Evolutionary conservation across 2,329 filamentous ascomycete genomes (phyloP), one percentile per base, ranked within the genome.

Genomic region (Penicillium palitans): DNA sequence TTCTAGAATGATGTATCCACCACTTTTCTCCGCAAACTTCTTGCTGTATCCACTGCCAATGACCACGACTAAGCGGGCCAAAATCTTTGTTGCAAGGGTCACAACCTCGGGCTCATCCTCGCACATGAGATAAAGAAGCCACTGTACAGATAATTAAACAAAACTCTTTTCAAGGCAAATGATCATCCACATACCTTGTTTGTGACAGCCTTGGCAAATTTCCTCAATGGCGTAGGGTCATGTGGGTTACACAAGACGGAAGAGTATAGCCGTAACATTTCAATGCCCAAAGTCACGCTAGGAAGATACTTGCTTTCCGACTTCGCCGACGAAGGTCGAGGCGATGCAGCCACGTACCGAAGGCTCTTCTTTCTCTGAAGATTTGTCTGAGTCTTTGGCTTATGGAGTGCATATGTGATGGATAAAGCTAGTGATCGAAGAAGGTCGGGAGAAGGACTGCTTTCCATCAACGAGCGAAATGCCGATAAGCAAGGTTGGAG

Each of bases 131-230:
- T 97, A 96, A 15, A 99, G 79, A 15, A 96, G 83, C 93, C 93
- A 97, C 88, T 93, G 64, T 45, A 58, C 56, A 61, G 66, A 19
- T 39, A 17, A 55, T 63, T 39, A 61, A 53, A 37, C 45, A 17
- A 25, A 24, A 21, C 42, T 65, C 21, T 59, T 45, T 33, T 29
- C 40, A 25, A 9, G 17, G 12, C 8, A 53, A 37, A 10, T 7
- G 17, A 25, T 10, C 15, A 29, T 9, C 24, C 24, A 74, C 80
- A 70, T 79, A 91, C 90, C 83, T 96, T 96, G 67, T 96, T 96
- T 24, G 93, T 97, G 9, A 99, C 93, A 1, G 93, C 96, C 70
- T 89, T 90, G 6, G 92, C 91, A 79, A 99, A 98, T 67, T 92
- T 95, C 70, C 88, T 86, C 56, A 96, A 89, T 61, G 89, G 87